A percentile compares a stretch with the other conserved stretches of the same genome.
These are phyloP conservation scores for Prunella vulgaris DNA, from an alignment of 257 asterid genomes.

Conservation along the genomic window DNA sequence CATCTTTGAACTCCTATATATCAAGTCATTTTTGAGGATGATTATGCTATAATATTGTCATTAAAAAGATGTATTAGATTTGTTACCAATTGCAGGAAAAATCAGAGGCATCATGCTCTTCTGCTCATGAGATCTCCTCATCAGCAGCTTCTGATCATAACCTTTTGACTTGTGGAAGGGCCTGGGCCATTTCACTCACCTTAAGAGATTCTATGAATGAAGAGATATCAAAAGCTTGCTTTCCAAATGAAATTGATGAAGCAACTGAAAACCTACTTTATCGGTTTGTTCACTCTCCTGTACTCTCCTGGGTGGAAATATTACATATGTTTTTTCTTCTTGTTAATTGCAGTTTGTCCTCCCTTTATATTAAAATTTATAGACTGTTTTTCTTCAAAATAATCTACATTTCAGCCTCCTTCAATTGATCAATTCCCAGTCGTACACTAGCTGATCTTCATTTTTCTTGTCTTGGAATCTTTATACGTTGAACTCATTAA, in stretches of 20 bases:
- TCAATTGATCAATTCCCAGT: background rate
- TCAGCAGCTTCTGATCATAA: slow-evolving; percentile 26
- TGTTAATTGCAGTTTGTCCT: slow-evolving; percentile 39
- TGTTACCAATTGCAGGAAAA: slow-evolving; percentile 50
- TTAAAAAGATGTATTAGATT: background rate
- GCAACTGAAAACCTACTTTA: slow-evolving; percentile 53
- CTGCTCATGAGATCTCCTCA: slow-evolving; percentile 37
- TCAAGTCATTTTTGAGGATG: background rate
- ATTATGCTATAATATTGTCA: background rate
- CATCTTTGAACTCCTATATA: background rate
- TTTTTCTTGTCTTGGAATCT: background rate
- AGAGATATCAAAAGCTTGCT: slow-evolving; percentile 65
- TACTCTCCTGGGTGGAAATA: too few relatives aligned
- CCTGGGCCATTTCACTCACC: slow-evolving; percentile 90
- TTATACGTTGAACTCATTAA: background rate
- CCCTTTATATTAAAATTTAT: background rate
- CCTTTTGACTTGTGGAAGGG: slow-evolving; percentile 75
- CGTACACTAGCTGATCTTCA: background rate
- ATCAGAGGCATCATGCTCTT: slow-evolving; percentile 45
- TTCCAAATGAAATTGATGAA: slow-evolving; percentile 7
- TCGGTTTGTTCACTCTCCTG: too few relatives aligned
- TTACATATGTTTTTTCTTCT: too few relatives aligned
- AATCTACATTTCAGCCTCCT: background rate
- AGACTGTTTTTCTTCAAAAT: background rate
- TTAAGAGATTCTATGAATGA: slow-evolving; percentile 52